These are phyloP conservation scores for Globisporangium spinosum DNA, from an alignment of 352 stramenopile species.

Conservation along the genomic window DNA sequence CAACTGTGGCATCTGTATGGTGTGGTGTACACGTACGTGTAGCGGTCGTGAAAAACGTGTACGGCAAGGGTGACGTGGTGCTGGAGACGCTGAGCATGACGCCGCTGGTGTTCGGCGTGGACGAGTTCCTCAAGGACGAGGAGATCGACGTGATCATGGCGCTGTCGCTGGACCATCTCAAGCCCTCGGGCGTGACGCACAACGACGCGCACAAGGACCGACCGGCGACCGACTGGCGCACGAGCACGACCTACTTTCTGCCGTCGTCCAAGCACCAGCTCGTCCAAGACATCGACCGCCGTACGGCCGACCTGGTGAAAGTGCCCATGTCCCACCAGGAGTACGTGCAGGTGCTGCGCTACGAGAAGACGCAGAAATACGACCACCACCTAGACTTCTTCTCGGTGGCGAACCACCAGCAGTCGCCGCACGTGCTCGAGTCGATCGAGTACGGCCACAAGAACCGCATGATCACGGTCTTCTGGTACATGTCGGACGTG, in stretches of 20 bases:
- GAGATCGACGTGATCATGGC: constrained; percentile 70
- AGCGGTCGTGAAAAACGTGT: constrained; percentile 39
- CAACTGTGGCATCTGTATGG: not conserved
- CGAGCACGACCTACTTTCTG: constrained; percentile 70
- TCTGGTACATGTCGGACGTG: constrained; percentile 85
- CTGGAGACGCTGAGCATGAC: constrained; percentile 63
- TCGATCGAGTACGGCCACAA: constrained; percentile 56
- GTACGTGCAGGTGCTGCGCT: constrained; percentile 63
- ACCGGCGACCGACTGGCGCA: constrained; percentile 62
- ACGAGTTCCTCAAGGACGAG: constrained; percentile 68
- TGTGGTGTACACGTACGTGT: not conserved
- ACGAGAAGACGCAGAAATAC: constrained; percentile 66
- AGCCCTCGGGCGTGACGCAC: constrained; percentile 49
- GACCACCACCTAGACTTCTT: constrained; percentile 71
- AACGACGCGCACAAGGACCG: constrained; percentile 58
- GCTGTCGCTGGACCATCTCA: constrained; percentile 52
- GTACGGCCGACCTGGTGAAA: constrained; percentile 54
- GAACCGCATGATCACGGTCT: constrained; percentile 82
- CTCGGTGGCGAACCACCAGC: constrained; percentile 29
- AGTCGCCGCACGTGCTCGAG: constrained; percentile 36
- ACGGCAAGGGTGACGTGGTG: constrained; percentile 36
- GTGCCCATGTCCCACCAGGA: constrained; percentile 59
- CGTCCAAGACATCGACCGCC: constrained; percentile 52
- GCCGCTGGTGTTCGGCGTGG: constrained; percentile 61
- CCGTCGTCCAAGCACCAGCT: constrained; percentile 37